These are phyloP conservation scores for Hyphodiscus sp. DNA, from an alignment of 2,329 filamentous ascomycete genomes.

Conservation along the genomic window DNA sequence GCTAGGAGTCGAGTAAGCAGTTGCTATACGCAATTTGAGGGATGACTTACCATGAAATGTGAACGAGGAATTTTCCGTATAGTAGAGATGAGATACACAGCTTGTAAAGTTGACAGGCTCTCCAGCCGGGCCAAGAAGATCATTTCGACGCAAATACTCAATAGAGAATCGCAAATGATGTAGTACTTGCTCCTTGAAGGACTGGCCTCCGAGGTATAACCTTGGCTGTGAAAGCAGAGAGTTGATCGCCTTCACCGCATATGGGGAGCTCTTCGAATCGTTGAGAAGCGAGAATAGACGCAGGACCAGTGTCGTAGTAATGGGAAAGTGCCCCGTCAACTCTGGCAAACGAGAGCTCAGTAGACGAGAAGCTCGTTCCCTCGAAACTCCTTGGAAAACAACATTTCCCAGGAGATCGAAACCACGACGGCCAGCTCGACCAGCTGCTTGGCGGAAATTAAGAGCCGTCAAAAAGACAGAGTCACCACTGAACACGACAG, in stretches of 20 bases:
- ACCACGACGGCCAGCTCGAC: constrained; percentile 71
- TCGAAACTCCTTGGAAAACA: constrained; percentile 63
- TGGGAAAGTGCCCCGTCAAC: constrained; percentile 70
- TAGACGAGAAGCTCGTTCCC: constrained; percentile 57
- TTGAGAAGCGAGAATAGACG: constrained; percentile 61
- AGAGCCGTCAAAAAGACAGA: constrained; percentile 67
- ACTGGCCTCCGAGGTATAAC: constrained; percentile 63
- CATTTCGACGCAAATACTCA: constrained; percentile 66
- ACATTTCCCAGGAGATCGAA: constrained; percentile 79
- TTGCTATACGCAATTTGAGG: background rate
- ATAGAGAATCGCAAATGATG: constrained; percentile 78
- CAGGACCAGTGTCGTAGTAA: constrained; percentile 66
- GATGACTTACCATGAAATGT: constrained; percentile 55
- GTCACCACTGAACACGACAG: constrained; percentile 70
- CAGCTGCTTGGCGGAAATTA: constrained; percentile 70
- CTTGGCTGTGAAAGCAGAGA: constrained; percentile 63
- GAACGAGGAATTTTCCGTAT: constrained; percentile 68
- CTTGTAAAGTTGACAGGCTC: constrained; percentile 66
- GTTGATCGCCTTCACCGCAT: constrained; percentile 55
- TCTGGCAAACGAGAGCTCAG: constrained; percentile 69
- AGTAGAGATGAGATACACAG: constrained; percentile 66
- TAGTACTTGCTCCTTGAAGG: constrained; percentile 61
- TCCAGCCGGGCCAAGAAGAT: constrained; percentile 55
- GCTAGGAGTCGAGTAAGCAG: constrained; percentile 29
- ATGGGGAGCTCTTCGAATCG: constrained; percentile 56